Conservation (phyloP, 768 basidiomycete species). For the Leccinum truebloodii region DNA sequence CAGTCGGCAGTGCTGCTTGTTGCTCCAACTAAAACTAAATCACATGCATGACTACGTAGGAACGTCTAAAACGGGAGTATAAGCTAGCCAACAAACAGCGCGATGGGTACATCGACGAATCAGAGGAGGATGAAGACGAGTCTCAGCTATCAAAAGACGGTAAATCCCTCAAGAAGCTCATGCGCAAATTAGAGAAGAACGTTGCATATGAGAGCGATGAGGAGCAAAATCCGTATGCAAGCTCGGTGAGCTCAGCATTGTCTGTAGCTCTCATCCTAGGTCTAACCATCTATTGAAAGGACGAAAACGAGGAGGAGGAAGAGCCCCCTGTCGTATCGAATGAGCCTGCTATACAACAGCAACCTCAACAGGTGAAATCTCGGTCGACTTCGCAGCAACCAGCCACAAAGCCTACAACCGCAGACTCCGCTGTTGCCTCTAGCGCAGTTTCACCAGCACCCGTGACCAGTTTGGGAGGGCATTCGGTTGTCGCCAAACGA, state of each 20-base stretch:
- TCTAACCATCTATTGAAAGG: slow-evolving; percentile 35
- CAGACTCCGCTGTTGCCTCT: slow-evolving; percentile 40
- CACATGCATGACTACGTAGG: slow-evolving; percentile 42
- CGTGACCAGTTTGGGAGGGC: slow-evolving; percentile 62
- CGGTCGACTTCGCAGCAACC: slow-evolving; percentile 43
- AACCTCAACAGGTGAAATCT: slow-evolving; percentile 46
- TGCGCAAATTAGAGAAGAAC: slow-evolving; percentile 82
- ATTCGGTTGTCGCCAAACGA: slow-evolving; percentile 79
- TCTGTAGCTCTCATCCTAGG: not conserved
- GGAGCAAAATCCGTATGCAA: slow-evolving; percentile 77
- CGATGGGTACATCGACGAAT: slow-evolving; percentile 69
- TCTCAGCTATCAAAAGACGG: slow-evolving; percentile 65
- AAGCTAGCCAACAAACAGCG: slow-evolving; percentile 73
- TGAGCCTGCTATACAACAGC: slow-evolving; percentile 45
- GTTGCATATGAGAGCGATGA: slow-evolving; percentile 82
- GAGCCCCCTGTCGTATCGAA: slow-evolving; percentile 45
- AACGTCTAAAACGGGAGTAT: slow-evolving; percentile 83
- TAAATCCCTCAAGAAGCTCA: slow-evolving; percentile 82
- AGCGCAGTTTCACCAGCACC: slow-evolving; percentile 56
- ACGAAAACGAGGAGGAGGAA: slow-evolving; percentile 78
- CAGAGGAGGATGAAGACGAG: slow-evolving; percentile 70
- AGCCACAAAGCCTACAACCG: slow-evolving; percentile 34
- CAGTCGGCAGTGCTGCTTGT: slow-evolving; percentile 16
- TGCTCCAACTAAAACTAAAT: not conserved
- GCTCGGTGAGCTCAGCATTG: slow-evolving; percentile 52